Conservation (phyloP, 2,329 filamentous ascomycete genomes). For the Coniella lustricola region DNA sequence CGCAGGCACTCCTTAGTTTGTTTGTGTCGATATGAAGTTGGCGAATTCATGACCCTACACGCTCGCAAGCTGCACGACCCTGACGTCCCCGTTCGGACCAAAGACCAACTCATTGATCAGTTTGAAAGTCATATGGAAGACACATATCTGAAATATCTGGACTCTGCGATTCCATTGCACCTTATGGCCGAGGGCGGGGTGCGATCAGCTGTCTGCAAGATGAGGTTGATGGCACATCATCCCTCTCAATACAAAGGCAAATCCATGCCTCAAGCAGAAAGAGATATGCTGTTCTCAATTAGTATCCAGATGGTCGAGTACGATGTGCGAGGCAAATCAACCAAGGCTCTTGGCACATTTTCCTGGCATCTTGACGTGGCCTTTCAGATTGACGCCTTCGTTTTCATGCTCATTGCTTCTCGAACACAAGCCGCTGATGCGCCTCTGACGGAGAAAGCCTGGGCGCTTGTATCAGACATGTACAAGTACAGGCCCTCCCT, state of each 20-base stretch:
- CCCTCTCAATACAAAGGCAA: slow-evolving; percentile 18
- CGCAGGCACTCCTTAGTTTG: slow-evolving; percentile 20
- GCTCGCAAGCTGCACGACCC: slow-evolving; percentile 36
- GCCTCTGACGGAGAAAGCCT: slow-evolving; percentile 15
- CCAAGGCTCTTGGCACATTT: slow-evolving; percentile 15
- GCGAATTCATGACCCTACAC: slow-evolving; percentile 31
- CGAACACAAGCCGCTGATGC: slow-evolving; percentile 16
- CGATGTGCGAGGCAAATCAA: slow-evolving; percentile 15
- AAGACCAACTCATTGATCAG: slow-evolving; percentile 23
- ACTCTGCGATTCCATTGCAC: slow-evolving; percentile 29
- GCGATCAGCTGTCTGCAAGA: slow-evolving; percentile 18
- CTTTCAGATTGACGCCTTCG: slow-evolving; percentile 19
- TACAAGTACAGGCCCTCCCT: slow-evolving; percentile 16
- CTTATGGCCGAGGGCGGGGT: slow-evolving; percentile 16
- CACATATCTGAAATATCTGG: slow-evolving; percentile 24
- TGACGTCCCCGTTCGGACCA: slow-evolving; percentile 14
- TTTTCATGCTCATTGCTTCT: slow-evolving; percentile 17
- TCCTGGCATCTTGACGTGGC: slow-evolving; percentile 20
- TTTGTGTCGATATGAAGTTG: slow-evolving; percentile 35
- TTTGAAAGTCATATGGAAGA: slow-evolving; percentile 22
- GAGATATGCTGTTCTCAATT: slow-evolving; percentile 19
- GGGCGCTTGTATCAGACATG: slow-evolving; percentile 17
- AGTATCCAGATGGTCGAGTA: slow-evolving; percentile 19
- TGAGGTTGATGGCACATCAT: slow-evolving; percentile 22
- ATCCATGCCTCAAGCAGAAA: slow-evolving; percentile 18